Conservation (phyloP, 139 green algal species). For the Zygnema circumcarinatum region DNA sequence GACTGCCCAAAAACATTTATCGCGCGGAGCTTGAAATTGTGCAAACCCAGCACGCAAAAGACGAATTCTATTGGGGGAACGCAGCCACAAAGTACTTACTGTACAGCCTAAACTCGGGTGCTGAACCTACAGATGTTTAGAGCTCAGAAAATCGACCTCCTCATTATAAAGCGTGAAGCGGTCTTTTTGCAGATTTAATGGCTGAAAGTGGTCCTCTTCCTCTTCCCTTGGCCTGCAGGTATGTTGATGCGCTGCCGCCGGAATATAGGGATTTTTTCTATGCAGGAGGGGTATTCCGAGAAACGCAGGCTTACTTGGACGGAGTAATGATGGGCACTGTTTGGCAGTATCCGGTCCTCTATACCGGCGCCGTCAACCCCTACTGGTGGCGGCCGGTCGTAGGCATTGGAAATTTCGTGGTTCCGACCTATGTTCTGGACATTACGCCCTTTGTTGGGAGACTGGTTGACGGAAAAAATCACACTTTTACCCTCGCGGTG, state of each 20-base stretch:
- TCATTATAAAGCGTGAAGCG: too few species aligned
- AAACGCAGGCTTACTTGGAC: constrained; percentile 15
- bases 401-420: constrained; percentile 16
- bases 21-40: constrained; percentile 35
- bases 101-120: too few species aligned
- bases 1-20: constrained; percentile 23
- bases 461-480: neutral
- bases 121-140: too few species aligned
- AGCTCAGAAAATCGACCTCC: too few species aligned
- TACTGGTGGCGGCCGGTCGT: constrained; percentile 19
- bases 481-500: constrained; percentile 19
- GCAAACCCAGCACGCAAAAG: neutral
- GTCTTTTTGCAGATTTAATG: too few species aligned
- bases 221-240: too few species aligned
- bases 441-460: constrained; percentile 24
- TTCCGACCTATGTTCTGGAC: constrained; percentile 18
- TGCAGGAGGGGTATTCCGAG: constrained; percentile 23
- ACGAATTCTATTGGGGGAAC: constrained; percentile 28
- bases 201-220: too few species aligned
- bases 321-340: neutral
- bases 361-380: constrained; percentile 29
- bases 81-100: neutral
- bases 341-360: constrained; percentile 19
- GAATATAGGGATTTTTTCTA: neutral
- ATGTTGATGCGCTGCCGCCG: neutral